Base-by-base conservation (phyloP, 2,329 filamentous ascomycete species). In the Emergomyces orientalis region DNA sequence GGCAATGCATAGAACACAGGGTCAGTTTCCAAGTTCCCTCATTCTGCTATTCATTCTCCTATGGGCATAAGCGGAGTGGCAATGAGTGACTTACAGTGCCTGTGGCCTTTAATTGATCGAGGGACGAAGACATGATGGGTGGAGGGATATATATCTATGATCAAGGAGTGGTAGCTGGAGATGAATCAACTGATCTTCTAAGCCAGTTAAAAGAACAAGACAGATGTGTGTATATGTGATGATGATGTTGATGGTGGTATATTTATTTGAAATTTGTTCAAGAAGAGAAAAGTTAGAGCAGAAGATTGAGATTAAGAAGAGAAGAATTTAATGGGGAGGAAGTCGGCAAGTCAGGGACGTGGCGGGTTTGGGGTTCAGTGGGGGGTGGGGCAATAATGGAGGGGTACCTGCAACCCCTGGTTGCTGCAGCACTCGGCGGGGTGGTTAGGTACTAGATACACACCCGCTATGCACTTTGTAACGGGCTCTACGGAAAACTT, bases 61-160 rank as follows among this genome's bases (percentile, higher is more conserved):
- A 32, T 39, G 55, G 8, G 32, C 60, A 41, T 47, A 61, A 30
- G 62, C 43, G 37, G 37, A n/a, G 59, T 41, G 59, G 59, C 59
- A n/a, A 51, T 43, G 37, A n/a, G 63, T 62, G 67, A 89, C 90
- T 80, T 84, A 96, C 91, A 75, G 94, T 99, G 88, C 94, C 94
- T 77, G 88, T 80, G 82, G 90, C 87, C 86, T 99, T 99, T 78
- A 99, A 86, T 83, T 97, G 92, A 73, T 97, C 94, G 73, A 99
- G 89, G 79, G 92, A 90, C 79, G 82, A 88, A 79, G 90, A 80
- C 92, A 97, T 97, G 68, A 62, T 78, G 43, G 41, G 43, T 60
- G 41, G 22, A 47, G 58, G 51, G 19, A 6, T 30, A 59, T 58
- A 25, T 47, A 65, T 63, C 52, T 25, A 11, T 52, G 34, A 27